Percentiles rank a stretch among this genome's conserved stretches.
phyloP scores from a whole-genome alignment of 192 early-diverging fungal species.

The Backusella psychrophila region DNA sequence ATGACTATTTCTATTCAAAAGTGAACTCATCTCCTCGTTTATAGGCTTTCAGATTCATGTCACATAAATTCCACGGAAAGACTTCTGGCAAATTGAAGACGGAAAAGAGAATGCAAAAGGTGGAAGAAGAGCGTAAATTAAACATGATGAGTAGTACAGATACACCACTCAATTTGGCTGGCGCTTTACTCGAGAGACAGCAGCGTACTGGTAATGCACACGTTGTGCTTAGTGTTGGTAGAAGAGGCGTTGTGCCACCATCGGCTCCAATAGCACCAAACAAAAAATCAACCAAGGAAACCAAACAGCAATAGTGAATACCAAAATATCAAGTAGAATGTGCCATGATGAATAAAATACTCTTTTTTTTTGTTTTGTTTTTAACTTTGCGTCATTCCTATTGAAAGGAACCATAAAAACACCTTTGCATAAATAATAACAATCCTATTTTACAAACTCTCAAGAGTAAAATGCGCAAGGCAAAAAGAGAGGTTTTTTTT shows the following conservation, averaged over 20 bases:
- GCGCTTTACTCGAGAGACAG: constrained; percentile 69
- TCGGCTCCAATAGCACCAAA: background rate
- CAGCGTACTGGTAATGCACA: constrained; percentile 71
- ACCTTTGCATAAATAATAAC: no score
- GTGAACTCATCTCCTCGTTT: no score
- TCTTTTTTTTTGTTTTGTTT: background rate
- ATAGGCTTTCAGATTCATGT: constrained; percentile 82
- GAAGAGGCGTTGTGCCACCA: constrained; percentile 49
- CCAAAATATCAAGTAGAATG: background rate
- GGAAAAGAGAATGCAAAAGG: constrained; percentile 80
- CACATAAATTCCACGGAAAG: constrained; percentile 96
- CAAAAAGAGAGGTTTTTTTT: background rate
- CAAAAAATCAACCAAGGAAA: background rate
- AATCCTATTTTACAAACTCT: no score
- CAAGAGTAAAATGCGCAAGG: no score
- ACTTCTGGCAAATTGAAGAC: constrained; percentile 92
- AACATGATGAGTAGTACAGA: constrained; percentile 71
- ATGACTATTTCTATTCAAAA: background rate
- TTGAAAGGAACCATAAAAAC: no score
- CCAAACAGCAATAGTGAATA: background rate
- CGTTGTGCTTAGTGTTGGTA: constrained; percentile 79
- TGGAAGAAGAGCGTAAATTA: constrained; percentile 78
- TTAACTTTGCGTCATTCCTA: no score
- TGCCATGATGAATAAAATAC: background rate
- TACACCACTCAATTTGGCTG: constrained; percentile 74